Base-by-base conservation (phyloP, 768 basidiomycete species). In the Pleurotus cornucopiae region DNA sequence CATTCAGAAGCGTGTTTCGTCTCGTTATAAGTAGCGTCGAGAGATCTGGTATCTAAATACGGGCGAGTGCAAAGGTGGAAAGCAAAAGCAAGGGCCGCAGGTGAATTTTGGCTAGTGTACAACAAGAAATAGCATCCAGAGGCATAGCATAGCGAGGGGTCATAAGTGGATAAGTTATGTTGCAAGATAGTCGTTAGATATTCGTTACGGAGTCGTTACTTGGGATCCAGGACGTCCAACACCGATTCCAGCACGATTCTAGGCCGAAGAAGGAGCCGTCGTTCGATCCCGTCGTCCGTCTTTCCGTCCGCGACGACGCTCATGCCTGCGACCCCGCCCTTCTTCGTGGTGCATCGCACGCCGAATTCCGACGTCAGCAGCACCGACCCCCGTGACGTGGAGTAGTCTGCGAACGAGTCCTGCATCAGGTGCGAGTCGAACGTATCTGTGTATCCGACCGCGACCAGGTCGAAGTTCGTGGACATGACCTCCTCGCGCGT, bases 241-340 rank as follows among this genome's bases (percentile, higher is more conserved):
- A 88, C 85, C n/a, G 83, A 84, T 64, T 90, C 88, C 55, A 90
- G 69, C 40, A 91, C 82, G 2, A 90, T 87, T 66, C 88, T 90
- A n/a, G 89, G 88, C 64, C 76, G 76, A 56, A 90, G 71, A 49
- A 91, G 68, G 53, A 84, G 67, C 62, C 84, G 78, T 58, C 78
- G 76, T 51, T 89, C 88, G 43, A 83, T 66, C 34, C 74, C 78
- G 26, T 75, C 79, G 5, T 69, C 76, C 11, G 66, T 67, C 37
- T 64, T 64, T 20, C 62, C 57, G 14, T 60, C 41, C 44, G 55
- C 60, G 20, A 66, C 66, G 39, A 56, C 21, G 51, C 51, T 23
- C 39, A 53, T 23, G 18, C 38, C 51, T 4, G 38, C 20, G 62
- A 48, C 38, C 49, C 49, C 63, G 41, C 67, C 68, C 49, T 74